These are phyloP conservation scores for Anthoceros angustus DNA, from an alignment of 225 moss, liverwort and hornwort genomes.

Conservation along the genomic window DNA sequence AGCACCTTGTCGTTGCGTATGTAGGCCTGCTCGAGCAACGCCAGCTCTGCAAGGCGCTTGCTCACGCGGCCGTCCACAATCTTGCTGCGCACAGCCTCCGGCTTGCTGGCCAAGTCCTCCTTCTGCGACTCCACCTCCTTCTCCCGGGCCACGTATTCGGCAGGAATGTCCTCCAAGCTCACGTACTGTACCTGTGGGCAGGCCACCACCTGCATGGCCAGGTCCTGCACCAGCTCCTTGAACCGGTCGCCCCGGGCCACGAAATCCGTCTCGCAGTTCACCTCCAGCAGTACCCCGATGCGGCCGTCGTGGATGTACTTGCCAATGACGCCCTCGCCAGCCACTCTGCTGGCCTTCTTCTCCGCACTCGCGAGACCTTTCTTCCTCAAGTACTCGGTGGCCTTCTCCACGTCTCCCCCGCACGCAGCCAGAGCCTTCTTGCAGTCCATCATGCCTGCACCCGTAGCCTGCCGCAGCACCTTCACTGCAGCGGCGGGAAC, in stretches of 20 bases:
- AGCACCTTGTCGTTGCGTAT: slow-evolving; percentile 45
- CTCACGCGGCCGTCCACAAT: slow-evolving; percentile 79
- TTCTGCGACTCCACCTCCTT: slow-evolving; percentile 65
- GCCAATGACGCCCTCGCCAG: slow-evolving; percentile 78
- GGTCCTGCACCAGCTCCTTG: slow-evolving; percentile 67
- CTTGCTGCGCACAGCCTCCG: slow-evolving; percentile 61
- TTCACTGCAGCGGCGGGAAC: slow-evolving; percentile 54
- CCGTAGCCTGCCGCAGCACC: slow-evolving; percentile 61
- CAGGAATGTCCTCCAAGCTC: slow-evolving; percentile 35
- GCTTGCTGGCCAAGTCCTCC: slow-evolving; percentile 63
- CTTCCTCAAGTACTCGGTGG: slow-evolving; percentile 63
- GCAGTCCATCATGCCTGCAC: slow-evolving; percentile 99
- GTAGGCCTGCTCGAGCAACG: slow-evolving; percentile 26
- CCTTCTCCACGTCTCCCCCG: slow-evolving; percentile 49
- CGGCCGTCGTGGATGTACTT: slow-evolving; percentile 82
- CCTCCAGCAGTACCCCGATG: slow-evolving; percentile 72
- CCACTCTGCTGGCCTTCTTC: slow-evolving; percentile 75
- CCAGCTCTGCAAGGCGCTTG: slow-evolving; percentile 58
- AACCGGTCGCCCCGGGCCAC: slow-evolving; percentile 59
- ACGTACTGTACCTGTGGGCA: slow-evolving; percentile 12
- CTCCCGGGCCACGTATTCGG: slow-evolving; percentile 43
- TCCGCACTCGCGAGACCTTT: slow-evolving; percentile 85
- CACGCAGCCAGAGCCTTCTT: slow-evolving; percentile 66
- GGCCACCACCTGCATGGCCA: slow-evolving; percentile 68
- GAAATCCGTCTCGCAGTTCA: slow-evolving; percentile 92